A percentile compares a stretch with the other conserved stretches of the same genome.
Evolutionary conservation across 2,329 filamentous ascomycete species (phyloP).

Genomic region (Apiospora kogelbergensis): DNA sequence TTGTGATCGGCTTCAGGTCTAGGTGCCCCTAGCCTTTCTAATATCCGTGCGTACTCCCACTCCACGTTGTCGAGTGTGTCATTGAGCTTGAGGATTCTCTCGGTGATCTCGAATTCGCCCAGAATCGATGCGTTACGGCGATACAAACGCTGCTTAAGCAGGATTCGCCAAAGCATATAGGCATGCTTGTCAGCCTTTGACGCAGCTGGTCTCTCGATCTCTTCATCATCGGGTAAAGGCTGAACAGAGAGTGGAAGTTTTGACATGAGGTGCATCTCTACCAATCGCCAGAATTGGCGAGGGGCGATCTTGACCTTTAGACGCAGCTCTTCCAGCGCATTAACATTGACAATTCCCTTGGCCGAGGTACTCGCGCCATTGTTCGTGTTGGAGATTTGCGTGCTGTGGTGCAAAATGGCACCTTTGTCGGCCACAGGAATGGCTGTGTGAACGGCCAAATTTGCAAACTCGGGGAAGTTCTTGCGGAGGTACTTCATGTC

Average conservation of each 20-base stretch:
- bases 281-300: constrained; percentile 72
- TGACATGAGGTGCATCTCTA: constrained; percentile 74
- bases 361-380: constrained; percentile 25
- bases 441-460: constrained; percentile 54
- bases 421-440: constrained; percentile 50
- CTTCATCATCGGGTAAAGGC: constrained; percentile 39
- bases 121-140: constrained; percentile 72
- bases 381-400: constrained; percentile 27
- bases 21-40: constrained; percentile 38
- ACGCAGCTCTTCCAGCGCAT: constrained; percentile 56
- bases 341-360: constrained; percentile 55
- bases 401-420: constrained; percentile 28
- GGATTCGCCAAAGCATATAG: constrained; percentile 70
- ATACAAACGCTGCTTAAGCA: constrained; percentile 77
- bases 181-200: constrained; percentile 57
- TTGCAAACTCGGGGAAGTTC: constrained; percentile 55
- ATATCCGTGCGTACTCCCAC: constrained; percentile 69
- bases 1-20: constrained; percentile 15
- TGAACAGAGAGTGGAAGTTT: constrained; percentile 57
- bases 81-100: constrained; percentile 72
- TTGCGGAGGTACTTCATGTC: constrained; percentile 67
- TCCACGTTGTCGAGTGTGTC: constrained; percentile 68
- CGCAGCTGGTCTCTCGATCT: constrained; percentile 32
- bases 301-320: constrained; percentile 68
- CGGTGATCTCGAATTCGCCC: constrained; percentile 64